Evolutionary conservation across 2,329 filamentous ascomycete genomes (phyloP), one percentile per base, ranked within the genome.

Genomic region (Trichoderma afroharzianum): DNA sequence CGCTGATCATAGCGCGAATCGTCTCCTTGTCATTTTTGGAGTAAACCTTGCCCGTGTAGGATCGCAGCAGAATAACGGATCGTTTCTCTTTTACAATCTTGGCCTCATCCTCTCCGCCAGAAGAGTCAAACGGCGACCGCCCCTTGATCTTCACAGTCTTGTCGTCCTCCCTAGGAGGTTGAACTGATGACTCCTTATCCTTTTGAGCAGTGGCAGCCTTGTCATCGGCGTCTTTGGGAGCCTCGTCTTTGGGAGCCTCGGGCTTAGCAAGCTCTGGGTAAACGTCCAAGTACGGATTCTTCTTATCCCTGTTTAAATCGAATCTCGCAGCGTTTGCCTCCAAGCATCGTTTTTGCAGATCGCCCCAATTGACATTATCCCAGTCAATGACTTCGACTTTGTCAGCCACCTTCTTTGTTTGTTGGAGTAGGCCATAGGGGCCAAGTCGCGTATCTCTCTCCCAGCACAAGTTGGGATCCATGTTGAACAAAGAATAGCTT

Each of bases 1-100:
- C 94, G 72, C 89, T 91, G 75, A 97, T 89, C 77, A 97, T 87
- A 43, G 94, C 88, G 32, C 94, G 91, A 53, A 97, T 89, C 68
- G 90, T 91, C 79, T 95, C 90, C 77, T 92, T 89, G 78, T 95
- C 93, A 77, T 95, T 93, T 53, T 92, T 88, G 32, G 90, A 93
- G 79, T 94, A 97, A 32, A 88, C 80, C 79, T 93, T 94, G 70
- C 90, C 91, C 36, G 88, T 89, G 84, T 92, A 95, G 0, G 92
- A 91, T 47, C 94, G 90, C 47, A 97, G 86, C 6, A 97, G 81
- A 11, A 97, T 81, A 1, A 92, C 93, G 0, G 92, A 94, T 43
- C 93, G 87, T 3, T 82, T 78, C 76, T 88, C 86, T 2, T 78
- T 75, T 55, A 74, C 74, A 64, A 76, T 76, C 4, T 78, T 33